phyloP scores from a whole-genome alignment of 306 rosid species.

The Prunus campanulata region DNA sequence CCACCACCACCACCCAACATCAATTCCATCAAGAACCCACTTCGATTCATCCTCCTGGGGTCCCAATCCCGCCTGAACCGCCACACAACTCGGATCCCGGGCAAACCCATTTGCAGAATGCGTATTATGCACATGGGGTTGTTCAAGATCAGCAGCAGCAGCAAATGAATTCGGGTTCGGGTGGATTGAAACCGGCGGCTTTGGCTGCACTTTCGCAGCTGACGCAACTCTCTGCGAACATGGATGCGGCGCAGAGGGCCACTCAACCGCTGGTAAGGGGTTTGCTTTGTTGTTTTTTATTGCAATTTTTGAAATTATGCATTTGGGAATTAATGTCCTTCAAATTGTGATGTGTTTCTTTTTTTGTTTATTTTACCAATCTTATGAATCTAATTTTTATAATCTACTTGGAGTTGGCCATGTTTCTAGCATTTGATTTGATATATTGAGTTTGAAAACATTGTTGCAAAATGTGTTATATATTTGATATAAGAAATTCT shows the following conservation, averaged over 20 bases:
- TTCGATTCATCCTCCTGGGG: constrained; percentile 45
- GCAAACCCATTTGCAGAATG: constrained; percentile 21
- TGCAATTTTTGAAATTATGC: not conserved
- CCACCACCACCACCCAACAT: constrained; percentile 8
- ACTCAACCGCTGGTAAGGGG: constrained; percentile 23
- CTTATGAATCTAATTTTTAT: not conserved
- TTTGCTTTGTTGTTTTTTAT: not conserved
- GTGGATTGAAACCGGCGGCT: constrained; percentile 21
- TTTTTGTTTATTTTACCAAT: not conserved
- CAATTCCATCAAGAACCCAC: constrained; percentile 28
- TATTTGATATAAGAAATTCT: not conserved
- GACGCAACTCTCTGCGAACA: constrained; percentile 15
- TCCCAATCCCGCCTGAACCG: constrained; percentile 21
- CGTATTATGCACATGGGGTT: constrained; percentile 22
- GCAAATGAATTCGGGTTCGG: not conserved
- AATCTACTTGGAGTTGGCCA: not conserved
- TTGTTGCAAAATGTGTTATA: not conserved
- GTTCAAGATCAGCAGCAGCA: constrained; percentile 13
- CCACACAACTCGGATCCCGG: not conserved
- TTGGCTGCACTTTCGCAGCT: constrained; percentile 22
- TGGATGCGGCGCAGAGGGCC: constrained; percentile 24
- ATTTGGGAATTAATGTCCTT: not conserved
- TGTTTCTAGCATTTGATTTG: not conserved
- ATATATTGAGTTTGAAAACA: not conserved
- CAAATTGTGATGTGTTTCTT: not conserved